phyloP scores from a whole-genome alignment of 208 protist genomes.

The Strigomonas culicis region DNA sequence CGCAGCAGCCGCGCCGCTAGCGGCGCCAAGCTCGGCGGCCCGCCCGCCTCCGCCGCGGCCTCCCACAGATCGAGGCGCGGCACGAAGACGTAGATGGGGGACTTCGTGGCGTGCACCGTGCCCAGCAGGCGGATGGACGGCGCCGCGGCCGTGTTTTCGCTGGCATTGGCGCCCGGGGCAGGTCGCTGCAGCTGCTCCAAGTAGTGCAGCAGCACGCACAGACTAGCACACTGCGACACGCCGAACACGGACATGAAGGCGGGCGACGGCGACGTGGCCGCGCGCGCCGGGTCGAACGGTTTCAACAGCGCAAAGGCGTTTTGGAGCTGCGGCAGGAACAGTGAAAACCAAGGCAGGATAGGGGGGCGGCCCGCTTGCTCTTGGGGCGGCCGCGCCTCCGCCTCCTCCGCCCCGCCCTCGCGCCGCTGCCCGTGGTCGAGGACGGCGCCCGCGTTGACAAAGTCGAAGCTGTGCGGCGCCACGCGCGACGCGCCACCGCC shows the following conservation, averaged over 20 bases:
- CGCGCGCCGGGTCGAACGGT: too few relatives aligned
- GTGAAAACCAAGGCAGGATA: constrained; percentile 69
- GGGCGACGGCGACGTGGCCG: too few relatives aligned
- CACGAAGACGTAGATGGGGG: constrained; percentile 65
- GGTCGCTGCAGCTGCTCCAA: constrained; percentile 23
- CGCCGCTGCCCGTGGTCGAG: constrained; percentile 74
- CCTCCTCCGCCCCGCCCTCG: not conserved
- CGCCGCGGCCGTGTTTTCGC: constrained; percentile 9
- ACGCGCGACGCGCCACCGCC: not conserved
- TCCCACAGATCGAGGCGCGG: not conserved
- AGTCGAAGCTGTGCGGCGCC: constrained; percentile 27
- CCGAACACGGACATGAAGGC: constrained; percentile 70
- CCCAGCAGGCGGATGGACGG: constrained; percentile 38
- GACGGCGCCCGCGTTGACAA: constrained; percentile 81
- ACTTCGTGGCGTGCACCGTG: constrained; percentile 73
- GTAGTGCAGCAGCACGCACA: constrained; percentile 53
- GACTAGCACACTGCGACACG: constrained; percentile 63
- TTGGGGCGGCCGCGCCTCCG: not conserved
- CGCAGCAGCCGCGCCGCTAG: too few relatives aligned
- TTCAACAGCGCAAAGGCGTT: too few relatives aligned
- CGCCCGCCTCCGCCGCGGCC: too few relatives aligned
- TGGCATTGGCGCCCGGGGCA: not conserved
- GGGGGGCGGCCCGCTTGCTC: not conserved
- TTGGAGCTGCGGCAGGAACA: constrained; percentile 72
- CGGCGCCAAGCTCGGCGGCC: too few relatives aligned